Percentiles rank a stretch among this genome's conserved stretches.
Evolutionary conservation across 2,329 filamentous ascomycete genomes (phyloP).

Genomic region (Calonectria montana): DNA sequence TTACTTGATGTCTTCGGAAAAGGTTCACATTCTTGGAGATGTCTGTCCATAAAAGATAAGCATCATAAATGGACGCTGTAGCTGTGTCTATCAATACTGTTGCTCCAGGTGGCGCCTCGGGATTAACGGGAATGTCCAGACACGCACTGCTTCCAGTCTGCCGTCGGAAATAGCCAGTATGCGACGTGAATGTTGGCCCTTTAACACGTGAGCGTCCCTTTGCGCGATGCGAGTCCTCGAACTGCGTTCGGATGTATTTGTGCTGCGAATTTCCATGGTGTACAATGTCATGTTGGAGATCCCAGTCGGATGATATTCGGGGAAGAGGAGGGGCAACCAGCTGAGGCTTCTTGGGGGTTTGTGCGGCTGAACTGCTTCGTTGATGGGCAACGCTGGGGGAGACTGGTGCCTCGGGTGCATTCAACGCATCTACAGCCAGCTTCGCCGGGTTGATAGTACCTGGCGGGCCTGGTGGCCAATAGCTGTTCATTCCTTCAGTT

Average conservation of each 20-base stretch:
- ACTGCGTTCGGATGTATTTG: background rate
- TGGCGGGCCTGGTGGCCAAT: background rate
- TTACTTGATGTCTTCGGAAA: background rate
- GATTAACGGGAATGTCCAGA: background rate
- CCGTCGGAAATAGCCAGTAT: background rate
- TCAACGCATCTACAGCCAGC: background rate
- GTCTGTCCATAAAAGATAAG: background rate
- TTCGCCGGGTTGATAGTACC: background rate
- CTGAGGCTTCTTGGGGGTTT: no score
- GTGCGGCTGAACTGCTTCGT: background rate
- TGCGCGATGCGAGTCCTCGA: background rate
- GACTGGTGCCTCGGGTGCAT: background rate
- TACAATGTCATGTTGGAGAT: background rate
- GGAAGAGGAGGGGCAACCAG: background rate
- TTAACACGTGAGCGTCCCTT: background rate
- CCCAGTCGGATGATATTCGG: background rate
- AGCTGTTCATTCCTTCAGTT: background rate
- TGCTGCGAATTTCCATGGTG: background rate
- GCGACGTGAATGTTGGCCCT: background rate
- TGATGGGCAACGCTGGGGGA: background rate
- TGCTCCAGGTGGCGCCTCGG: background rate
- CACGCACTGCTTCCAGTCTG: background rate
- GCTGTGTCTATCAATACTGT: background rate
- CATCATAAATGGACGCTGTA: background rate
- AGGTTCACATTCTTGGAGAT: background rate